Evolutionary conservation across 2,329 filamentous ascomycete species (phyloP), one percentile per base, ranked within the genome.

Genomic region (Lachnellula occidentalis): DNA sequence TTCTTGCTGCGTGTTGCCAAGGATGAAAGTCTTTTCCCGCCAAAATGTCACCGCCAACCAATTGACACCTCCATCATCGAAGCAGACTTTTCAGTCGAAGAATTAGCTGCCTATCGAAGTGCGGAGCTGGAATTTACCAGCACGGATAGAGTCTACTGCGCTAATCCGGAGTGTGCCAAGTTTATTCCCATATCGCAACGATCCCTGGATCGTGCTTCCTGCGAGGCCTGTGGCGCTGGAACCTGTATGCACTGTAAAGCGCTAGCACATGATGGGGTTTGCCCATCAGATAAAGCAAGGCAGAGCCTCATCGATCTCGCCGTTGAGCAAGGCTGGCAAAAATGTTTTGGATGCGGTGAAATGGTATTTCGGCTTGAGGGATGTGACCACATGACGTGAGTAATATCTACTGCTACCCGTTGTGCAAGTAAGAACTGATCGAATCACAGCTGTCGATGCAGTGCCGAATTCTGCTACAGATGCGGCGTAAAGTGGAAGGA

Each of bases 81-180:
- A 48, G 55, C 58, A 55, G 51, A 57, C 39, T 57, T 63, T 27
- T 61, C 58, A 21, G 47, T 53, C 42, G 50, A 62, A 50, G 58
- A 60, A 46, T 49, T 57, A 54, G 47, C 45, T n/a, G 45, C 53
- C 36, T 60, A 57, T 55, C 55, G 49, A 55, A 55, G 31, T 48
- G 56, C 59, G 47, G 52, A 62, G 46, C 49, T 53, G 21, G 59
- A 63, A 49, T 63, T 58, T 51, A 58, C 55, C 17, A 61, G 54
- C 50, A 61, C 54, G 5, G 48, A 63, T 54, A 60, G 61, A 58
- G 46, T 60, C 24, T 63, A 64, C 54, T 64, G 57, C 54, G 58
- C 57, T 51, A 27, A 50, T 6, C 36, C 54, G 14, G 54, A 56
- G 19, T 62, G 58, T 41, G 52, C 54, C 24, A 59, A 53, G 43